Evolutionary conservation across 2,329 filamentous ascomycete species (phyloP).

Genomic region (Aphanocladium album): DNA sequence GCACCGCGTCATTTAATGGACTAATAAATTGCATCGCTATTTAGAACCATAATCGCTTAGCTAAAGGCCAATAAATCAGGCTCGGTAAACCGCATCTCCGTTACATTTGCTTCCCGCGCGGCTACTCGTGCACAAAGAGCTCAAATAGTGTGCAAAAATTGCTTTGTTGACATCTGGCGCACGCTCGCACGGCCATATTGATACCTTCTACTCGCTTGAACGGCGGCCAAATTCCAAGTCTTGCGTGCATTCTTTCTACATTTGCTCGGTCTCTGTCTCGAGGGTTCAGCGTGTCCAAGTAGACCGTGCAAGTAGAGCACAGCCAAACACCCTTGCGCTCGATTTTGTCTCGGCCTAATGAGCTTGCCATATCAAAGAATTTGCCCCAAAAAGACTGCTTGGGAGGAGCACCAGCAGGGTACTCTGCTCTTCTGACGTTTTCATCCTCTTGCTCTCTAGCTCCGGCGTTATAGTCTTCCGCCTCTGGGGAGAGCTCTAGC

Average conservation of each 20-base stretch:
- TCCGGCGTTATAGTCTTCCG: background rate
- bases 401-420: too few relatives aligned
- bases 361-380: background rate
- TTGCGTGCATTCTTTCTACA: background rate
- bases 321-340: conserved; percentile 17
- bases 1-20: conserved; percentile 11
- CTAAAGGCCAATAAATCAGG: background rate
- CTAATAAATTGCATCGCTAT: conserved; percentile 3
- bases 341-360: background rate
- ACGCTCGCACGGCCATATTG: conserved; percentile 13
- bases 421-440: background rate
- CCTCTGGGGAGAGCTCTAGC: background rate
- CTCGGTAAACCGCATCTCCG: background rate
- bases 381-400: background rate
- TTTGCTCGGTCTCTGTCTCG: background rate
- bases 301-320: conserved; percentile 16
- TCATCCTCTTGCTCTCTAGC: background rate
- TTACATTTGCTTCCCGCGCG: background rate
- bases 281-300: conserved; percentile 6
- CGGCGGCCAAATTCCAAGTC: conserved; percentile 14
- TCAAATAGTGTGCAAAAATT: conserved; percentile 15
- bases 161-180: conserved; percentile 13
- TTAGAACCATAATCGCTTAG: conserved; percentile 1
- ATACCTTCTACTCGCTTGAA: conserved; percentile 11
- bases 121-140: background rate